Conservation (phyloP, 768 basidiomycete species). For the Mycena epipterygia region DNA sequence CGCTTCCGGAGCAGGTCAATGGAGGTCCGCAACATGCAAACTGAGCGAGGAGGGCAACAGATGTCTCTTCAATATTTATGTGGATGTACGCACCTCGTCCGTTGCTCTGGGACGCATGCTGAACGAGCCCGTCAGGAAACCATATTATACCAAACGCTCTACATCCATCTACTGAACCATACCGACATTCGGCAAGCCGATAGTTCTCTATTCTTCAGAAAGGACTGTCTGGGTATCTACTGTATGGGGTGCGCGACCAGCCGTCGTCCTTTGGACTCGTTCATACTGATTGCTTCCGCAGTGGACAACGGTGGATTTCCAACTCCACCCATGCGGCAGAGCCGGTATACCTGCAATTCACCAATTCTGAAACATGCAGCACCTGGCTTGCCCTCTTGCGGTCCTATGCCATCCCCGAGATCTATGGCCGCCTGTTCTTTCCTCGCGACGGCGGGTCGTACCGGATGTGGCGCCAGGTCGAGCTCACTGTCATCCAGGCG, state of each 20-base stretch:
- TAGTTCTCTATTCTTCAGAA: slow-evolving; percentile 80
- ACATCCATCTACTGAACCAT: slow-evolving; percentile 79
- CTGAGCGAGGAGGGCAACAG: slow-evolving; percentile 76
- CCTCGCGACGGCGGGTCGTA: slow-evolving; percentile 80
- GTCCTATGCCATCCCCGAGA: slow-evolving; percentile 85
- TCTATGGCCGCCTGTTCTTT: slow-evolving; percentile 73
- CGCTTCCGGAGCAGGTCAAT: slow-evolving; percentile 67
- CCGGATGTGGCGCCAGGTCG: slow-evolving; percentile 90
- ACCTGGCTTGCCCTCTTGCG: slow-evolving; percentile 86
- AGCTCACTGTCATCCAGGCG: slow-evolving; percentile 80
- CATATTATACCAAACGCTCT: slow-evolving; percentile 79
- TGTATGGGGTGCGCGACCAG: slow-evolving; percentile 63
- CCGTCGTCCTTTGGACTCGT: slow-evolving; percentile 4
- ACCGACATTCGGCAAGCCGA: slow-evolving; percentile 87
- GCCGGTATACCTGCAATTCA: slow-evolving; percentile 82
- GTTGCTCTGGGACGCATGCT: not conserved
- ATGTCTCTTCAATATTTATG: slow-evolving; percentile 79
- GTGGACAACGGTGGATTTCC: slow-evolving; percentile 74
- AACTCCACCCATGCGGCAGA: slow-evolving; percentile 60
- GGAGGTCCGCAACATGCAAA: slow-evolving; percentile 81
- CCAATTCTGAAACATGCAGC: slow-evolving; percentile 71
- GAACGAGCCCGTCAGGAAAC: slow-evolving; percentile 67
- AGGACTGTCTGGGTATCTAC: slow-evolving; percentile 81
- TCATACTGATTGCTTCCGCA: slow-evolving; percentile 42
- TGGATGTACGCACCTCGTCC: slow-evolving; percentile 66